These are phyloP conservation scores for Daedalea quercina DNA, from an alignment of 768 basidiomycete species.

Conservation along the genomic window DNA sequence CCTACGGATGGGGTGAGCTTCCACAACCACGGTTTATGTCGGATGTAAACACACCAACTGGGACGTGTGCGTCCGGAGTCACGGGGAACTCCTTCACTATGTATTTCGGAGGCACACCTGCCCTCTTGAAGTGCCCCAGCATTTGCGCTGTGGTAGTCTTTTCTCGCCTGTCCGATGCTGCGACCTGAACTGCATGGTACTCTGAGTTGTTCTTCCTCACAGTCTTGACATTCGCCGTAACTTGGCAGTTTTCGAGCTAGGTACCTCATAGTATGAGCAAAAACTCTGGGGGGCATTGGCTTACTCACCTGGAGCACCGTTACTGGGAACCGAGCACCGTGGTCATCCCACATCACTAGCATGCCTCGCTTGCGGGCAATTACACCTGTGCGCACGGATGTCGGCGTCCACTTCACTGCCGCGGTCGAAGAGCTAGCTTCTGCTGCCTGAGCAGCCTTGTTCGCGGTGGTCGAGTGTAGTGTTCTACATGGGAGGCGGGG, in stretches of 20 bases:
- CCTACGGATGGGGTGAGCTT: slow-evolving; percentile 37
- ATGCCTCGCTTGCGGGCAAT: slow-evolving; percentile 96
- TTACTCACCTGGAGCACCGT: slow-evolving; percentile 84
- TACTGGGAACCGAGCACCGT: slow-evolving; percentile 82
- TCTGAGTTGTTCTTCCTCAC: slow-evolving; percentile 58
- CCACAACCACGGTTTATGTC: too few relatives aligned
- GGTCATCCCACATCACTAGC: slow-evolving; percentile 88
- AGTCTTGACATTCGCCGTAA: slow-evolving; percentile 70
- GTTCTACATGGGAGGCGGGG: slow-evolving; percentile 31
- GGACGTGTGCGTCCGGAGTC: slow-evolving; percentile 82
- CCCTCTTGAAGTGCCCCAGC: slow-evolving; percentile 85
- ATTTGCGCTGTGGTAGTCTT: slow-evolving; percentile 74
- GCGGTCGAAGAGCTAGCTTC: slow-evolving; percentile 19
- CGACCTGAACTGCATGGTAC: slow-evolving; percentile 93
- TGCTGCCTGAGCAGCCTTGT: slow-evolving; percentile 26
- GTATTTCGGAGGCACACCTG: slow-evolving; percentile 75
- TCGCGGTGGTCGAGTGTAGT: slow-evolving; percentile 37
- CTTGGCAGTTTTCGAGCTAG: slow-evolving; percentile 85
- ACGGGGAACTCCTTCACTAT: slow-evolving; percentile 86
- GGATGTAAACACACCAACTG: slow-evolving; percentile 60
- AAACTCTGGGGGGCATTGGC: too few relatives aligned
- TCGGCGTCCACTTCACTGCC: slow-evolving; percentile 71
- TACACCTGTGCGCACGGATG: slow-evolving; percentile 83
- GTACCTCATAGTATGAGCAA: slow-evolving; percentile 11
- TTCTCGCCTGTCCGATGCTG: slow-evolving; percentile 66